phyloP scores from a whole-genome alignment of 805 yeast species.

The Kockiozyma suomiensis region DNA sequence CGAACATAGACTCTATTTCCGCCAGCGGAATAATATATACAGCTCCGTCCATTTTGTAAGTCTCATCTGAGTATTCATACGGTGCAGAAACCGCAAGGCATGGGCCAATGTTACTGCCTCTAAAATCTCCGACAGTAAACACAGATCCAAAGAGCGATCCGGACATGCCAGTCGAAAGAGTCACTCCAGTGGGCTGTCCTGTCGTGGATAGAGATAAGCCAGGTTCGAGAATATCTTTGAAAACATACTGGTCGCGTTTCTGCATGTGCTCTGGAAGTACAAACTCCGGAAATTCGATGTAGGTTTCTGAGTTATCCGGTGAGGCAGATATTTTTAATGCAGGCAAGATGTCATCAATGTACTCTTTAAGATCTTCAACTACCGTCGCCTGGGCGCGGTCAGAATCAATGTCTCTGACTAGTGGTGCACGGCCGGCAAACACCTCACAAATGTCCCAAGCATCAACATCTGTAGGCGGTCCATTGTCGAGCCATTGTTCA shows the following conservation, averaged over 20 bases:
- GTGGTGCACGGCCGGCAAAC: conserved; percentile 40
- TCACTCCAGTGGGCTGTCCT: conserved; percentile 1
- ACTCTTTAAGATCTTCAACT: conserved; percentile 4
- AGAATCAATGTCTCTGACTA: background rate
- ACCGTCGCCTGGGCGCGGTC: conserved; percentile 4
- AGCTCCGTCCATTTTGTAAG: conserved; percentile 22
- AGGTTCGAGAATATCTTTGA: background rate
- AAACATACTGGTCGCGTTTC: background rate
- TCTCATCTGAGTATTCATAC: conserved; percentile 42
- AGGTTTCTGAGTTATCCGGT: conserved; percentile 10
- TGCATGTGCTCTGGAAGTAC: conserved; percentile 5
- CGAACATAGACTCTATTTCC: conserved; percentile 25
- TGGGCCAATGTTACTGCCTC: conserved; percentile 41
- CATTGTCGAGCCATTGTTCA: conserved; percentile 48
- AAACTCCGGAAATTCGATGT: conserved; percentile 16
- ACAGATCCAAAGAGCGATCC: conserved; percentile 53
- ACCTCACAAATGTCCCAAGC: conserved; percentile 44
- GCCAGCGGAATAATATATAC: conserved; percentile 30
- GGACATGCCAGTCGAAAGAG: conserved; percentile 29
- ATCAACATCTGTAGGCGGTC: conserved; percentile 24
- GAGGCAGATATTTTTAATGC: background rate
- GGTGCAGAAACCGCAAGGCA: conserved; percentile 58
- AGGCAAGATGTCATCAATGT: conserved; percentile 22
- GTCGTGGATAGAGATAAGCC: background rate
- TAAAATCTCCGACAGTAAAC: conserved; percentile 49